phyloP scores from a whole-genome alignment of 768 basidiomycete genomes.

The Trametes villosa region DNA sequence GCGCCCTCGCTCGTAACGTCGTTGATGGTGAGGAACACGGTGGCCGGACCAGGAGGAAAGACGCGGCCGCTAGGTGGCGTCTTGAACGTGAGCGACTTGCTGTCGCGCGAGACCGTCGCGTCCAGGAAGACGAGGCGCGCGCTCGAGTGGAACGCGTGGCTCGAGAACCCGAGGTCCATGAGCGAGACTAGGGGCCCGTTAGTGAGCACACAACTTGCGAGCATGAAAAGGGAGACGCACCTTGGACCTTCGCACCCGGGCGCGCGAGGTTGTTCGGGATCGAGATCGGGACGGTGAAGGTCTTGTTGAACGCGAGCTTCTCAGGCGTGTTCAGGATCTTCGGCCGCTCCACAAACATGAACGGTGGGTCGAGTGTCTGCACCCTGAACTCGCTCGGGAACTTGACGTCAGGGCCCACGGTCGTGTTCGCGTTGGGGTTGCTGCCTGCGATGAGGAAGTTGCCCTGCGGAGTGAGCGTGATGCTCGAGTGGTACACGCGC shows the following conservation, averaged over 20 bases:
- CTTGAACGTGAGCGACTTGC: slow-evolving; percentile 53
- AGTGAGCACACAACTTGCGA: neutral
- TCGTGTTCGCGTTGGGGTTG: slow-evolving; percentile 81
- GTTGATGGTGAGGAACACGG: slow-evolving; percentile 67
- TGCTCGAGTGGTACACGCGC: slow-evolving; percentile 80
- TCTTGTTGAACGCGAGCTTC: slow-evolving; percentile 50
- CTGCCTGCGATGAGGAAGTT: slow-evolving; percentile 81
- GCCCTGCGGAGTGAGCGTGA: slow-evolving; percentile 73
- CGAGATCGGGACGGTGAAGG: slow-evolving; percentile 51
- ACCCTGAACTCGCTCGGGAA: slow-evolving; percentile 90
- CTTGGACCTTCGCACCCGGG: slow-evolving; percentile 45
- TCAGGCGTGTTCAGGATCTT: slow-evolving; percentile 41
- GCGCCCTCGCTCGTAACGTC: slow-evolving; percentile 66
- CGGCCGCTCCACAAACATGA: slow-evolving; percentile 68
- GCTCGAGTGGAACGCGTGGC: slow-evolving; percentile 77
- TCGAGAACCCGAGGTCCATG: slow-evolving; percentile 83
- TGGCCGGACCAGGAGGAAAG: slow-evolving; percentile 84
- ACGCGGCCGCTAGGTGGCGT: slow-evolving; percentile 67
- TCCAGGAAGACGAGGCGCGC: slow-evolving; percentile 72
- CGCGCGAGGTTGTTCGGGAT: slow-evolving; percentile 41
- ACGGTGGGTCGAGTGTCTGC: slow-evolving; percentile 86
- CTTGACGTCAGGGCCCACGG: slow-evolving; percentile 47
- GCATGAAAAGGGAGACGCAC: slow-evolving; percentile 36
- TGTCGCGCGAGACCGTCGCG: slow-evolving; percentile 47
- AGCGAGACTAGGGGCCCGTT: slow-evolving; percentile 54